These are phyloP conservation scores for Paraphoma sp. DNA, from an alignment of 2,329 filamentous ascomycete genomes.

Conservation along the genomic window DNA sequence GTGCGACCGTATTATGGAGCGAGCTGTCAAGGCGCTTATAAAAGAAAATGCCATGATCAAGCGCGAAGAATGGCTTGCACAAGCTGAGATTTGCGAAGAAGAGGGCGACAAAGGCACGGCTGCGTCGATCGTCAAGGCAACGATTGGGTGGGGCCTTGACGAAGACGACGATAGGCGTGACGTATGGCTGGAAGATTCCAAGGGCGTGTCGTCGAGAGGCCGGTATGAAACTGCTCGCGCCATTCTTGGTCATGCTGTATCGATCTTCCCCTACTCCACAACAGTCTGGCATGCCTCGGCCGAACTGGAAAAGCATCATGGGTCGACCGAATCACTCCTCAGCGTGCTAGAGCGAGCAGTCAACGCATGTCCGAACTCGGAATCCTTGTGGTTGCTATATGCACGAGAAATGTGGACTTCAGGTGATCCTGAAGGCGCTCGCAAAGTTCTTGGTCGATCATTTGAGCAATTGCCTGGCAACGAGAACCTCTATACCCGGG, in stretches of 20 bases:
- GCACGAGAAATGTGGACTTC: slow-evolving; percentile 94
- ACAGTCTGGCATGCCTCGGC: slow-evolving; percentile 90
- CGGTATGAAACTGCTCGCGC: slow-evolving; percentile 90
- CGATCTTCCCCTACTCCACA: slow-evolving; percentile 86
- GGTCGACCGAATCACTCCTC: slow-evolving; percentile 81
- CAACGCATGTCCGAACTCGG: slow-evolving; percentile 88
- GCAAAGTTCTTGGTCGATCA: slow-evolving; percentile 82
- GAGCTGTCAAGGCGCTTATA: slow-evolving; percentile 84
- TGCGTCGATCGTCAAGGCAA: slow-evolving; percentile 88
- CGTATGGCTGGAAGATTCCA: slow-evolving; percentile 94
- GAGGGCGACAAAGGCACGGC: slow-evolving; percentile 89
- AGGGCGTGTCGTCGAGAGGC: slow-evolving; percentile 77
- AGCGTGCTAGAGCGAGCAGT: slow-evolving; percentile 90
- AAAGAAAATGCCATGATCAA: slow-evolving; percentile 96
- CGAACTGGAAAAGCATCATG: slow-evolving; percentile 89
- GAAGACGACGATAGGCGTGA: slow-evolving; percentile 97
- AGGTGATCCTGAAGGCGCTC: slow-evolving; percentile 85
- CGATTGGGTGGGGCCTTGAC: slow-evolving; percentile 89
- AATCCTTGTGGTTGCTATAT: slow-evolving; percentile 94
- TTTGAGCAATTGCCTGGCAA: slow-evolving; percentile 97
- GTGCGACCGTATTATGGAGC: slow-evolving; percentile 87
- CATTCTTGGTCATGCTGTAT: slow-evolving; percentile 89
- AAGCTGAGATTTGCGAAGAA: slow-evolving; percentile 93
- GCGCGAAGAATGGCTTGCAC: slow-evolving; percentile 93
- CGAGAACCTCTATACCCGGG: slow-evolving; percentile 96